phyloP scores from a whole-genome alignment of 441 rosid genomes.

The Gossypium schwendimanii region DNA sequence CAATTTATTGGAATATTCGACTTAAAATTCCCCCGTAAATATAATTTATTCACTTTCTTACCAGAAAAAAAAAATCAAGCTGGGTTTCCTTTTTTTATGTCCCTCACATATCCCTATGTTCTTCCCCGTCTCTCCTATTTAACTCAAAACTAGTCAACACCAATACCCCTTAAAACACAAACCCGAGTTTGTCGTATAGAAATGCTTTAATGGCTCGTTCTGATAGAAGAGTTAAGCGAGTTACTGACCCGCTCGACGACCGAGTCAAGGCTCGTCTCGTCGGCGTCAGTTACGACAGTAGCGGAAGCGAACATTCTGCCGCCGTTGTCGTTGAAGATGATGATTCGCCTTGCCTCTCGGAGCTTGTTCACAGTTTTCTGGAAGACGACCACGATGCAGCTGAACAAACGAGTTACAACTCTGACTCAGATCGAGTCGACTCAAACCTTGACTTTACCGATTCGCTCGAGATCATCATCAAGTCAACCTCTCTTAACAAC shows the following conservation, averaged over 20 bases:
- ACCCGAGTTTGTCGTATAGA: background rate
- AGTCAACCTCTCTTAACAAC: constrained; percentile 2
- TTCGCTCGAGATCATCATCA: constrained; percentile 25
- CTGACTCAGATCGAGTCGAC: constrained; percentile 39
- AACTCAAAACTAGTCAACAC: background rate
- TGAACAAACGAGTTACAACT: constrained; percentile 20
- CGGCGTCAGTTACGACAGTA: constrained; percentile 46
- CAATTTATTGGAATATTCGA: constrained; percentile 41
- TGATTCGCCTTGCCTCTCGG: constrained; percentile 60
- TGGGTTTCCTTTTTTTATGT: background rate
- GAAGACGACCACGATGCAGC: constrained; percentile 29
- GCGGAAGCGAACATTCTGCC: constrained; percentile 76
- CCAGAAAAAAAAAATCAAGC: background rate
- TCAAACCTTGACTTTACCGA: constrained; percentile 22
- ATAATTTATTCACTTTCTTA: background rate
- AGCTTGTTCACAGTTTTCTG: constrained; percentile 69
- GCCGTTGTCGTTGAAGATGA: constrained; percentile 22
- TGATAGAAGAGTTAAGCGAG: constrained; percentile 39
- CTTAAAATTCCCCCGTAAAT: constrained; percentile 6
- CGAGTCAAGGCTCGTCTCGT: constrained; percentile 57
- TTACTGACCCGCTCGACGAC: constrained; percentile 57
- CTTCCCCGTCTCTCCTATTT: background rate
- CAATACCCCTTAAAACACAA: background rate
- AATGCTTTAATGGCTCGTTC: constrained; percentile 21
- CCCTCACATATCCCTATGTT: background rate